Base-by-base conservation (phyloP, 805 yeast genomes). In the Hanseniaspora lachancei region DNA sequence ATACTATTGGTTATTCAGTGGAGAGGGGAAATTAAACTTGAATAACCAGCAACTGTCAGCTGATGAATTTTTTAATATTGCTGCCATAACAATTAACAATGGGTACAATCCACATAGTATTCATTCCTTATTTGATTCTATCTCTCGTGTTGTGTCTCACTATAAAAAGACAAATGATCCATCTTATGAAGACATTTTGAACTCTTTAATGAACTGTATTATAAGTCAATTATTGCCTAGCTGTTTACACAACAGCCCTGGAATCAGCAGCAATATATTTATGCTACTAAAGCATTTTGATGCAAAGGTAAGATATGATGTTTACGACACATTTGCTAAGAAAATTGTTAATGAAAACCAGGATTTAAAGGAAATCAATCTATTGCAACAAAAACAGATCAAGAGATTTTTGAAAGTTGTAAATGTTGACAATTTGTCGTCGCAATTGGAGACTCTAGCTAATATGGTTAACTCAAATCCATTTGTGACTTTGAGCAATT, bases 381-480 rank as follows among this genome's bases (percentile, higher is more conserved):
- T 78, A 16, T 78, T 73, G 57, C 84, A 95, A 0, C 93, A 84
- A 63, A 87, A 85, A 64, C 79, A 83, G 40, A 86, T 95, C 0
- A 87, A 83, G 62, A 82, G 81, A 63, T 75, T 82, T 2, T 70
- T 91, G 60, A 89, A 91, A 64, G 74, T 96, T 57, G 72, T 91
- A 27, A 86, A 95, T 21, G 83, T 82, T 47, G 89, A 86, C 59
- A 89, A 86, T 58, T 82, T 85, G 1, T 73, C 76, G 27, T 77
- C 79, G 23, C 82, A 86, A 77, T 83, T 84, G 78, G 74, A 89
- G 58, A 74, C 79, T 47, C 70, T 91, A 24, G 84, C 95, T 0
- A 81, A 82, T 60, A 73, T 87, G 13, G 77, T 89, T 21, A 81
- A 79, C 58, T 70, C 84, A 1, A 87, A 87, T 65, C 97, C 97